Conservation (phyloP, 2,329 filamentous ascomycete species). For the Calonectria leucothoes region DNA sequence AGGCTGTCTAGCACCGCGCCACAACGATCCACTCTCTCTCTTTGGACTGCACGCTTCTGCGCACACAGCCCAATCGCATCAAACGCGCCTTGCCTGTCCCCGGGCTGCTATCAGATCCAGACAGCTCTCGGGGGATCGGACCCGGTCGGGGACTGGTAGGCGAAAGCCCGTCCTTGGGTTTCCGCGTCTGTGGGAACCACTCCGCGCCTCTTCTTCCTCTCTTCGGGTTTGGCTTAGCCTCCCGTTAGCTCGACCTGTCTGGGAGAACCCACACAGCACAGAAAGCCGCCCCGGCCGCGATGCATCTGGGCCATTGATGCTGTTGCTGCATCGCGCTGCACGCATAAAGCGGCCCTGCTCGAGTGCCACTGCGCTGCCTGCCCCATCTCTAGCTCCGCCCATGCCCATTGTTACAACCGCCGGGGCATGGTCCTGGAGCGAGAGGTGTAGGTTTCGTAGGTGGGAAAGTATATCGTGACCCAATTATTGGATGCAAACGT, state of each 20-base stretch:
- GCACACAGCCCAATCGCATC: not conserved
- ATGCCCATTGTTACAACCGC: not conserved
- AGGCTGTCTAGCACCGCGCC: not conserved
- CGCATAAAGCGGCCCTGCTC: not conserved
- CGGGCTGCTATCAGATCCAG: not conserved
- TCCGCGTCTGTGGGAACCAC: not conserved
- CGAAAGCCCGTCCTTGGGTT: not conserved
- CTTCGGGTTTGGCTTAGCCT: not conserved
- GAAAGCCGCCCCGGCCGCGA: not conserved
- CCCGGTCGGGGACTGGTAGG: not conserved
- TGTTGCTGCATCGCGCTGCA: not conserved
- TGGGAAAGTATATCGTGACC: not conserved
- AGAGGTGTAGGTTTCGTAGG: constrained; percentile 6
- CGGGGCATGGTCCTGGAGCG: not conserved
- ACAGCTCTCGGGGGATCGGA: not conserved
- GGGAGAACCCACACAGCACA: not conserved
- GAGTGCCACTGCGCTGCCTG: not conserved
- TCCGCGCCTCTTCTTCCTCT: not conserved
- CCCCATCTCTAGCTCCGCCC: not conserved
- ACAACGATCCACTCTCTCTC: not conserved
- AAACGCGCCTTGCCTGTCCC: not conserved
- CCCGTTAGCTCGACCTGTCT: not conserved
- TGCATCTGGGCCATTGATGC: not conserved
- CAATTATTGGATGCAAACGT: constrained; percentile 9
- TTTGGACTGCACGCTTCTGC: not conserved